Evolutionary conservation across 306 rosid species (phyloP).

Genomic region (Dalbergia cultrata): DNA sequence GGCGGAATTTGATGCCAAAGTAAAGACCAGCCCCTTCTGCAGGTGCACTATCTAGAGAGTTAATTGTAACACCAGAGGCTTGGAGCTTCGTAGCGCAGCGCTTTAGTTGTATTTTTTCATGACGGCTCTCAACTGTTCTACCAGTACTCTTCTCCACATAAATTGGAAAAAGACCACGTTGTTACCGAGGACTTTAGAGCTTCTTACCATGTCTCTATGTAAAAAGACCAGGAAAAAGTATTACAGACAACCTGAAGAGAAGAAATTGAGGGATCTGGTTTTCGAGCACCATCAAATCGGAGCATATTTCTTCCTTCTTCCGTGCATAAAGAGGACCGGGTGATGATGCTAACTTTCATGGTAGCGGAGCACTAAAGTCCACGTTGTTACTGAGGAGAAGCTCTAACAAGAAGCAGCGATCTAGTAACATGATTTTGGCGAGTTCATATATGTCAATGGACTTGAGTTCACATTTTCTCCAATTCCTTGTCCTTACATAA

Average conservation of each 20-base stretch:
- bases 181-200: too few species aligned
- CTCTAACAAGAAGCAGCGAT: constrained; percentile 5
- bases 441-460: neutral
- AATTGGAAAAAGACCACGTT: too few species aligned
- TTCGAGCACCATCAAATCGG: neutral
- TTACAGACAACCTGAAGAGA: neutral
- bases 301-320: neutral
- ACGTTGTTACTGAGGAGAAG: neutral
- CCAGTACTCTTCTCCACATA: too few species aligned
- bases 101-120: neutral
- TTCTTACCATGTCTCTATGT: neutral
- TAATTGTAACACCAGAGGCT: neutral
- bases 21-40: too few species aligned
- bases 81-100: neutral
- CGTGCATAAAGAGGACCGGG: neutral
- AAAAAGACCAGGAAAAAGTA: too few species aligned
- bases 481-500: too few species aligned
- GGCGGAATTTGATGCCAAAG: too few species aligned
- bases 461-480: too few species aligned
- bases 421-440: constrained; percentile 5
- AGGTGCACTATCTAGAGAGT: neutral
- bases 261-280: neutral
- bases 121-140: too few species aligned
- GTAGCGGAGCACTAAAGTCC: too few species aligned
- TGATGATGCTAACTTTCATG: neutral